Base-by-base conservation (phyloP, 371 early-diverging fungal species). In the Mortierella sp. region DNA sequence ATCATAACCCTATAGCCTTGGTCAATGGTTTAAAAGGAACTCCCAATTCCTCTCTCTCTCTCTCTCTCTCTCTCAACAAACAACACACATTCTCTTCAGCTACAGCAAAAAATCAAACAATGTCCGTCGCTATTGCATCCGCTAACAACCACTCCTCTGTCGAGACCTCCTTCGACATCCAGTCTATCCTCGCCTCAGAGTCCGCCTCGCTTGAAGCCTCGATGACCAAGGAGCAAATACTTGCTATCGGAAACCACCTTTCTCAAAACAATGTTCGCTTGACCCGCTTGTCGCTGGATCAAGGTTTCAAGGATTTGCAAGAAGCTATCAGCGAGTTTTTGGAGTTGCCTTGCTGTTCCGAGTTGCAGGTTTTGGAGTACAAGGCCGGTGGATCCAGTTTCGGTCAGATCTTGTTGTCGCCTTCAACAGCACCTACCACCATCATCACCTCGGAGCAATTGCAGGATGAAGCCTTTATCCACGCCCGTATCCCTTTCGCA, bases 221-320 rank as follows among this genome's bases (percentile, higher is more conserved):
- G 10, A 70, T 66, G 75, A 70, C 75, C 49, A 69, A 75, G 57
- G 70, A 70, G 11, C 70, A 75, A 22, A 39, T 75, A 12, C 66
- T 75, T 28, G 66, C 55, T 8, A 37, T 70, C 2, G 66, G 66
- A 22, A 64, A 65, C 4, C 40, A 45, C 55, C 70, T 75, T 62
- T 64, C 55, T n/a, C 37, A 26, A 20, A 26, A n/a, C 30, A 49
- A 39, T 59, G 62, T 49, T 0, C 66, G 28, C 10, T 37, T 75
- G 57, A 65, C 57, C 22, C 70, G 40, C 4, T 62, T 75, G 1
- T 47, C 47, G 11, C 40, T 75, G 1, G 61, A 26, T 32, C 70
- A 75, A 47, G 12, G 22, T 14, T 75, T 70, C 62, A 70, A 43
- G 24, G 70, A 75, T 57, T 49, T 55, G 1, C 66, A 75, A 55